Evolutionary conservation across 1,284 basidiomycete species (phyloP).

Genomic region (Trichosporon inkin): DNA sequence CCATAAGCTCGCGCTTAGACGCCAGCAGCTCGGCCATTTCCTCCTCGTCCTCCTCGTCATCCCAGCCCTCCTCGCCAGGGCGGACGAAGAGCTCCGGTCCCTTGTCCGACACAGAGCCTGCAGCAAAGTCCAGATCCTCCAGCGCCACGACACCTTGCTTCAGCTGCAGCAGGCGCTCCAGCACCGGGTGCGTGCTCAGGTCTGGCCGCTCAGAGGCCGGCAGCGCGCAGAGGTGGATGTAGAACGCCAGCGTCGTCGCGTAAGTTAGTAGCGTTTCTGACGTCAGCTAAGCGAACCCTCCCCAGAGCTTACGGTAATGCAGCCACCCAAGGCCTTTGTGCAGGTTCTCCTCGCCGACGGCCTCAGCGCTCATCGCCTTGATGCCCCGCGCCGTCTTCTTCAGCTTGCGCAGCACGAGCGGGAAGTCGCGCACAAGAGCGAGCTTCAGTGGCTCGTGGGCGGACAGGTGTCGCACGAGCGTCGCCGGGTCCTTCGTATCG

Average conservation of each 20-base stretch:
- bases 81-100: constrained; percentile 36
- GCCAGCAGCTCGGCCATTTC: constrained; percentile 32
- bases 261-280: constrained; percentile 85
- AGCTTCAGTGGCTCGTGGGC: constrained; percentile 71
- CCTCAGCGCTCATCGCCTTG: constrained; percentile 37
- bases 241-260: constrained; percentile 84
- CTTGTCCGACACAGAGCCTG: constrained; percentile 54
- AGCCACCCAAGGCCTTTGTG: constrained; percentile 50
- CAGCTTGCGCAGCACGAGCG: constrained; percentile 50
- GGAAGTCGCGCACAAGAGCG: constrained; percentile 56
- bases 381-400: constrained; percentile 47
- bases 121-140: constrained; percentile 71
- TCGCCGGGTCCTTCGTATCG: constrained; percentile 46
- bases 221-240: constrained; percentile 79
- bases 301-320: constrained; percentile 47
- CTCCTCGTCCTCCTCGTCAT: constrained; percentile 42
- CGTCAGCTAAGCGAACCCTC: background rate
- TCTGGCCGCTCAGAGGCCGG: constrained; percentile 59
- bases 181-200: constrained; percentile 70
- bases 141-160: constrained; percentile 78
- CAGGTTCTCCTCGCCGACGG: constrained; percentile 37
- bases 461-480: constrained; percentile 68
- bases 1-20: constrained; percentile 28
- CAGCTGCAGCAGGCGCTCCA: constrained; percentile 74
- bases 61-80: constrained; percentile 24